Evolutionary conservation across 2,329 filamentous ascomycete species (phyloP), one percentile per base, ranked within the genome.

Genomic region (Fusarium sp.): DNA sequence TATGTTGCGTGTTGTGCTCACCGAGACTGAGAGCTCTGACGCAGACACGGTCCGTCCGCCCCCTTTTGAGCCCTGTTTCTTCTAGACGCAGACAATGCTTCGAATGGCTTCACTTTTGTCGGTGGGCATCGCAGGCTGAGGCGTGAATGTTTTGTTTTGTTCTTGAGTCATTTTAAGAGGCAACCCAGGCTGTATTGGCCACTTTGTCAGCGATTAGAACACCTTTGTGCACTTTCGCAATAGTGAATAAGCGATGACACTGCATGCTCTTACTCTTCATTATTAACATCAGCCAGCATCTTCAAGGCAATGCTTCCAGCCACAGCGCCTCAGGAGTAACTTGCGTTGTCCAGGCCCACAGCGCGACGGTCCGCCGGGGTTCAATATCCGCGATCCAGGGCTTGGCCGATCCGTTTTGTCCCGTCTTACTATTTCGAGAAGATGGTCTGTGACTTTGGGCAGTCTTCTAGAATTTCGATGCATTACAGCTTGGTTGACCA

Each of bases 381-480:
- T 72, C 47, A 54, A 72, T 62, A 55, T 76, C 74, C 70, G 70
- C 41, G 51, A 72, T 39, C 70, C 67, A 72, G 68, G 72, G 72
- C 64, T 67, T 72, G 63, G 20, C 47, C 54, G 41, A 38, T 55
- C 52, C 36, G 22, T 34, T 42, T 18, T 65, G 13, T 34, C 45
- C 62, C 56, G 45, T 30, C 30, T 45, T 30, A 32, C 12, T 45
- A 44, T 57, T 60, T 41, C 38, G 34, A 60, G 18, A 26, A 10
- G n/a, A 30, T 26, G 13, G 15, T n/a, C 36, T 22, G 12, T 61
- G 61, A 24, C 30, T 47, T 66, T 24, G 22, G 57, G 59, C 69
- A 72, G 62, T 66, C 47, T 76, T 78, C 74, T 73, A 73, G 68
- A 78, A 77, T 52, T 28, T 36, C 52, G 28, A 52, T 63, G 44